Evolutionary conservation across 2,329 filamentous ascomycete species (phyloP).

Genomic region (Aureobasidium sp.): DNA sequence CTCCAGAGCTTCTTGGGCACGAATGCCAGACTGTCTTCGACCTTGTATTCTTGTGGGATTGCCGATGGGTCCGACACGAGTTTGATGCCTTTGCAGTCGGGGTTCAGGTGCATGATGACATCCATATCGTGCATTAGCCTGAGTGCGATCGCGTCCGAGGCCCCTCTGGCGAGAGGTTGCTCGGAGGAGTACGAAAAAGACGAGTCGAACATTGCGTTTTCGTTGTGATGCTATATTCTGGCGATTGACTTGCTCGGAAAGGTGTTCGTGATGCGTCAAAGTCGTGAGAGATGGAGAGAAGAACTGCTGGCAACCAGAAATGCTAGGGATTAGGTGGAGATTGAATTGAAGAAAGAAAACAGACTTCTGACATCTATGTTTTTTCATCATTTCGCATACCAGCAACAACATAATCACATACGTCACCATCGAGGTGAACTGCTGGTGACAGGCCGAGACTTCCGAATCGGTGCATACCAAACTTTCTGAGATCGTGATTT

Average conservation of each 20-base stretch:
- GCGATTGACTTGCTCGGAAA: not conserved
- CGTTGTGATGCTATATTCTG: not conserved
- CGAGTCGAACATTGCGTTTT: constrained; percentile 26
- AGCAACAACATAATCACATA: constrained; percentile 10
- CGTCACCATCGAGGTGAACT: constrained; percentile 7
- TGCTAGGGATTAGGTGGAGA: not conserved
- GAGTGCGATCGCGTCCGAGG: constrained; percentile 23
- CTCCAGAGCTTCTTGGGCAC: constrained; percentile 29
- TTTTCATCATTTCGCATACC: not conserved
- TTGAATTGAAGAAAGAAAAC: not conserved
- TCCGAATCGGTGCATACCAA: constrained; percentile 3
- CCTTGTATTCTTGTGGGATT: constrained; percentile 23
- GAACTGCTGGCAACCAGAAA: not conserved
- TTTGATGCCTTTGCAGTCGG: constrained; percentile 25
- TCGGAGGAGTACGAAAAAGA: constrained; percentile 27
- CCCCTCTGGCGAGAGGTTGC: constrained; percentile 23
- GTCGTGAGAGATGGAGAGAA: not conserved
- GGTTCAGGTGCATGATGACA: constrained; percentile 26
- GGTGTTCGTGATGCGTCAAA: not conserved
- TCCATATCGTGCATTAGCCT: constrained; percentile 29
- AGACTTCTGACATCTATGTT: not conserved
- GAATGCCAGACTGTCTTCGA: constrained; percentile 31
- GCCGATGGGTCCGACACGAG: constrained; percentile 15
- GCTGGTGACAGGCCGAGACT: not conserved
- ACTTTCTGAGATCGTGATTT: not conserved